These are phyloP conservation scores for Tubosaeta sp. DNA, from an alignment of 768 basidiomycete species.

Conservation along the genomic window DNA sequence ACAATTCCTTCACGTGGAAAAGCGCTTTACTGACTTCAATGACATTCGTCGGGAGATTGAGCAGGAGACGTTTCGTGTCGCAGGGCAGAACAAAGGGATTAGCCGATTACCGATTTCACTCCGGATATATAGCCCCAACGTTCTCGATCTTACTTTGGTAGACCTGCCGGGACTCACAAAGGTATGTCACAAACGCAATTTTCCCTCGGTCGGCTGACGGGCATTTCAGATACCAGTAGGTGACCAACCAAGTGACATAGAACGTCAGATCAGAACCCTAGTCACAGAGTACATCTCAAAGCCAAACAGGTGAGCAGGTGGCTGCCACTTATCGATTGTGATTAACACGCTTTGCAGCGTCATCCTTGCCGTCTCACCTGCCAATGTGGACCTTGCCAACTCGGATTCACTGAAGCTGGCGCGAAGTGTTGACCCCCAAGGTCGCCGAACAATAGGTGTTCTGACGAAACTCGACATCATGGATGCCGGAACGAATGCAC, in stretches of 20 bases:
- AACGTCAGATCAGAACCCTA: slow-evolving; percentile 89
- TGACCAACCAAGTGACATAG: slow-evolving; percentile 97
- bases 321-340: background rate
- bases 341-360: slow-evolving; percentile 50
- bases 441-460: slow-evolving; percentile 93
- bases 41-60: slow-evolving; percentile 97
- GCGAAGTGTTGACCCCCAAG: slow-evolving; percentile 91
- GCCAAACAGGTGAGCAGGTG: slow-evolving; percentile 74
- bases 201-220: background rate
- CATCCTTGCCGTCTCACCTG: slow-evolving; percentile 93
- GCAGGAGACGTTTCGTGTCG: slow-evolving; percentile 94
- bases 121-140: slow-evolving; percentile 92
- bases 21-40: slow-evolving; percentile 91
- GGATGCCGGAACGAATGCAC: slow-evolving; percentile 98
- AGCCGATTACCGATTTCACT: slow-evolving; percentile 94
- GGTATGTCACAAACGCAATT: slow-evolving; percentile 39
- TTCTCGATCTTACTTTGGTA: slow-evolving; percentile 92
- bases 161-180: slow-evolving; percentile 97
- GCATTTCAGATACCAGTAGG: slow-evolving; percentile 79
- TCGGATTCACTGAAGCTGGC: slow-evolving; percentile 97
- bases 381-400: slow-evolving; percentile 98
- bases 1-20: slow-evolving; percentile 96
- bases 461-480: slow-evolving; percentile 97
- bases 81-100: slow-evolving; percentile 98
- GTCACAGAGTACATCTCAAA: slow-evolving; percentile 97